Base-by-base conservation (phyloP, 163 green algal genomes). In the Coccomyxa subellipsoidea region DNA sequence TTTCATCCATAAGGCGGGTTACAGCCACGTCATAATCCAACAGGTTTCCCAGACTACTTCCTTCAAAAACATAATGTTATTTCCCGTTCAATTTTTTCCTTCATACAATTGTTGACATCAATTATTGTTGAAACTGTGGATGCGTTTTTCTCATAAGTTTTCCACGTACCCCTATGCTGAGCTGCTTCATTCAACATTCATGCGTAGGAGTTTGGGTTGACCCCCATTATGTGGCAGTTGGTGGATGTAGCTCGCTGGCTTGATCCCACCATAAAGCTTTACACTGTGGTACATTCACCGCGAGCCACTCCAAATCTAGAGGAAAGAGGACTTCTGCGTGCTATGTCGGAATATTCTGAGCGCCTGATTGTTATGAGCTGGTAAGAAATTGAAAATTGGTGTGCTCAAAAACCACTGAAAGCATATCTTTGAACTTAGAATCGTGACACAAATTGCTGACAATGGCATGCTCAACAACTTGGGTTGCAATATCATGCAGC, bases 21-120 rank as follows among this genome's bases (percentile, higher is more conserved):
- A 53, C 71, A 77, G n/a, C 18, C 71, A 77, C 27, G 71, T 77
- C 8, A 77, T 77, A n/a, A 77, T 77, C 71, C 71, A 77, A 34
- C 66, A 73, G 66, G 66, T 73, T 29, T 12, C 12, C 47, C 12
- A n/a, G n/a, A n/a, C n/a, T n/a, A n/a, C n/a, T n/a, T n/a, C n/a
- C n/a, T n/a, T n/a, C n/a, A n/a, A n/a, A n/a, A n/a, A n/a, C n/a
- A n/a, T n/a, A n/a, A n/a, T n/a, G n/a, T n/a, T n/a, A n/a, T n/a
- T n/a, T n/a, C n/a, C n/a, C n/a, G n/a, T n/a, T n/a, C n/a, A n/a
- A n/a, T 59, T 5, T 59, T 59, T 8, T 59, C 3, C 3, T 59
- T 59, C 40, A 7, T 6, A 59, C 4, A n/a, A n/a, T n/a, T n/a
- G n/a, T n/a, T n/a, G n/a, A n/a, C n/a, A n/a, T n/a, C n/a, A n/a